Evolutionary conservation across 2,329 filamentous ascomycete species (phyloP).

Genomic region (Daldinia eschscholtzii): DNA sequence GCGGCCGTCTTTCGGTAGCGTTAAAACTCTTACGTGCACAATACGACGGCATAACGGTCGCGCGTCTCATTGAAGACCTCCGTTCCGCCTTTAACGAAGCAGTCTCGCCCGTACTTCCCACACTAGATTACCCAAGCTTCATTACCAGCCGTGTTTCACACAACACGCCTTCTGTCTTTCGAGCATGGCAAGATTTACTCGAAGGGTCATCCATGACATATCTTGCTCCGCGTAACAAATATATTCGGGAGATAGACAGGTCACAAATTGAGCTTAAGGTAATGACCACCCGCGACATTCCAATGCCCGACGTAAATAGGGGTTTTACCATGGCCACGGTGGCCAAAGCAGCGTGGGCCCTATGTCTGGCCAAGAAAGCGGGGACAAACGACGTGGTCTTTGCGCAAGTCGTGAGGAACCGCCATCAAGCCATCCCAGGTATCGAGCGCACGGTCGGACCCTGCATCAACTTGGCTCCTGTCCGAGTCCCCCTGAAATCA

Average conservation of each 20-base stretch:
- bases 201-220: neutral
- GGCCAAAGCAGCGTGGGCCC: neutral
- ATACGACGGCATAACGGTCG: neutral
- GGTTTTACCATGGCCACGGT: neutral
- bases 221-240: neutral
- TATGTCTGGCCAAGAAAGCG: neutral
- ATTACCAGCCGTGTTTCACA: neutral
- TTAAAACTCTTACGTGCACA: neutral
- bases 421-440: neutral
- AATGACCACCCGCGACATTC: neutral
- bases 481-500: neutral
- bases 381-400: neutral
- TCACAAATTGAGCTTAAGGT: neutral
- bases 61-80: neutral
- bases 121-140: neutral
- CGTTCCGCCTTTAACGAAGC: neutral
- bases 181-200: neutral
- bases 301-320: neutral
- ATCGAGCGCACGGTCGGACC: neutral
- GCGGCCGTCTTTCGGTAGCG: neutral
- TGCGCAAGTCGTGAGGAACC: neutral
- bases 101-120: neutral
- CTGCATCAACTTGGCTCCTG: neutral
- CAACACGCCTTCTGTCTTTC: neutral
- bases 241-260: neutral